phyloP scores from a whole-genome alignment of 768 basidiomycete genomes.

The Tricholoma sp. region DNA sequence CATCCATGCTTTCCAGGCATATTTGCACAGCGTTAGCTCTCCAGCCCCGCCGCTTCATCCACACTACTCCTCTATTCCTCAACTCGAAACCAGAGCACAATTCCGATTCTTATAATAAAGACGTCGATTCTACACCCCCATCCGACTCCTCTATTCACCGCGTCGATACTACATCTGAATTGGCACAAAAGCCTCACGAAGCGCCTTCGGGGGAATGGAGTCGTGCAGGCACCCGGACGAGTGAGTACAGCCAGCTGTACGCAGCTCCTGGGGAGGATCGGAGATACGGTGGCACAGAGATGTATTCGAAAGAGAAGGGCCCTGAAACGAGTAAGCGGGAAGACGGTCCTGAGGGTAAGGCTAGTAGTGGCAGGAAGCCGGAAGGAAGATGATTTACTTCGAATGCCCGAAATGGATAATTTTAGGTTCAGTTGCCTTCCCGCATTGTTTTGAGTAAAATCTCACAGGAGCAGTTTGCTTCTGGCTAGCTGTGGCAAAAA shows the following conservation, averaged over 20 bases:
- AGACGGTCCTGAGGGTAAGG: conserved; percentile 34
- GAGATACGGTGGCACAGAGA: conserved; percentile 22
- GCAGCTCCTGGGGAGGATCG: conserved; percentile 23
- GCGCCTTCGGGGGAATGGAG: conserved; percentile 43
- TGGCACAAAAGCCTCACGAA: conserved; percentile 44
- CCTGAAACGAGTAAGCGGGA: conserved; percentile 25
- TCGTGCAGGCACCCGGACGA: conserved; percentile 32
- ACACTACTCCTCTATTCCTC: background rate
- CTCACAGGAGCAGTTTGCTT: too few species aligned
- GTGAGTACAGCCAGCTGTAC: conserved; percentile 30
- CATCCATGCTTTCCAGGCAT: conserved; percentile 6
- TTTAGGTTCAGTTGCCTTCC: too few species aligned
- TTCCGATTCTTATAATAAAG: conserved; percentile 42
- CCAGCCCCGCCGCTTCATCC: conserved; percentile 3
- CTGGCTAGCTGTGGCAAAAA: too few species aligned
- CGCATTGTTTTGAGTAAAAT: too few species aligned
- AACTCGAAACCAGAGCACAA: conserved; percentile 19
- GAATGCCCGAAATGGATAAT: background rate
- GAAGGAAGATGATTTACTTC: conserved; percentile 13
- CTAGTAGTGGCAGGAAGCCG: conserved; percentile 30
- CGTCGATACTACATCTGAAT: conserved; percentile 40
- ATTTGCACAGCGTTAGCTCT: background rate
- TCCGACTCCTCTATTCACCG: conserved; percentile 35
- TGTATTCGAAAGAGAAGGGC: conserved; percentile 26
- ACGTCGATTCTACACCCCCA: conserved; percentile 40